A percentile compares a stretch with the other conserved stretches of the same genome.
These are phyloP conservation scores for Pascua guehoae DNA, from an alignment of 1,284 basidiomycete genomes.

Conservation along the genomic window DNA sequence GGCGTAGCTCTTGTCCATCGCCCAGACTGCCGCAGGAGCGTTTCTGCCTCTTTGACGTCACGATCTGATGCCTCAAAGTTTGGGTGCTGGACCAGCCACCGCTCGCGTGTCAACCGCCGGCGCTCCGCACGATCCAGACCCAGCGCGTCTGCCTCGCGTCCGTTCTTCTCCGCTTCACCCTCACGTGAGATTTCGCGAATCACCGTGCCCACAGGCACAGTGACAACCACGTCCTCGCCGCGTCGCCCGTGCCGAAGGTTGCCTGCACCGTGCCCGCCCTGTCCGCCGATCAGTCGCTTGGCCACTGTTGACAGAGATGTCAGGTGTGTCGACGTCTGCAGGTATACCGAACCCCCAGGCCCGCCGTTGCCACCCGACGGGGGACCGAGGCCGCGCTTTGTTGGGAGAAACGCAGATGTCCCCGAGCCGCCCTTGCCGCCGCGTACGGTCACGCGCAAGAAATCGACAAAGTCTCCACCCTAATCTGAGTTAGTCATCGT, in stretches of 20 bases:
- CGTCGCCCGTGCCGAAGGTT: slow-evolving; percentile 77
- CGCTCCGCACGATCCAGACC: slow-evolving; percentile 21
- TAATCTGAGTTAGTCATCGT: slow-evolving; percentile 31
- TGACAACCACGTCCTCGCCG: slow-evolving; percentile 67
- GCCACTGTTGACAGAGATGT: slow-evolving; percentile 72
- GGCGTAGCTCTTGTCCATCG: slow-evolving; percentile 43
- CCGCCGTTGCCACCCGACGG: slow-evolving; percentile 89
- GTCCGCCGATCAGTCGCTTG: slow-evolving; percentile 62
- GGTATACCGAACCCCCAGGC: slow-evolving; percentile 77
- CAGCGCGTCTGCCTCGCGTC: slow-evolving; percentile 47
- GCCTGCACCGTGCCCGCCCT: slow-evolving; percentile 71
- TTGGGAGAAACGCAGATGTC: slow-evolving; percentile 75
- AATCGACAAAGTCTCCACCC: slow-evolving; percentile 77
- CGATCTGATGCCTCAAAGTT: slow-evolving; percentile 59
- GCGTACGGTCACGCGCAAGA: slow-evolving; percentile 68
- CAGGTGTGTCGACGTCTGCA: slow-evolving; percentile 68
- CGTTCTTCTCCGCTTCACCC: slow-evolving; percentile 56
- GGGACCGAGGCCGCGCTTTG: slow-evolving; percentile 68
- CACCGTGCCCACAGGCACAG: slow-evolving; percentile 83
- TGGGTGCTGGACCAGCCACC: slow-evolving; percentile 77
- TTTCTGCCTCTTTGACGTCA: slow-evolving; percentile 69
- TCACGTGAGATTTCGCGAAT: slow-evolving; percentile 66
- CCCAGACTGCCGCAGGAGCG: slow-evolving; percentile 61
- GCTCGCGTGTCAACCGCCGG: slow-evolving; percentile 56
- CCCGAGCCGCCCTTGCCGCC: slow-evolving; percentile 79